Conservation (phyloP, 164 flowering plant genomes). For the Euptelea pleiosperma region DNA sequence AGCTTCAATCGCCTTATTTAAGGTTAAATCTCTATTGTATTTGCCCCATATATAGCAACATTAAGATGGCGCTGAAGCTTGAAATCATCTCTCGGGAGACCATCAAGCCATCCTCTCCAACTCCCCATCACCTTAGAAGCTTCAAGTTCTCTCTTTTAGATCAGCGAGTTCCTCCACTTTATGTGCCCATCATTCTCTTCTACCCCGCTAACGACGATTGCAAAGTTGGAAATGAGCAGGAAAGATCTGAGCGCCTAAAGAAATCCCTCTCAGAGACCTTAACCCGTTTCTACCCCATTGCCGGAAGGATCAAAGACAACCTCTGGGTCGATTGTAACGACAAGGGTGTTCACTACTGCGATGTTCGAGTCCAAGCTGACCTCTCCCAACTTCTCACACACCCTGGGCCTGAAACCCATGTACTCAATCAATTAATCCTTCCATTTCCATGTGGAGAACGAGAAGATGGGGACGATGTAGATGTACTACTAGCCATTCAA, state of each 20-base stretch:
- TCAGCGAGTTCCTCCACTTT: neutral
- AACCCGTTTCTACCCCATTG: conserved; percentile 7
- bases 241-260: neutral
- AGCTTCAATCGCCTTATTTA: no score
- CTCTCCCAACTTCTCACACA: conserved; percentile 7
- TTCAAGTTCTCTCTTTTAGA: neutral
- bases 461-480: neutral
- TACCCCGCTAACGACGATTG: neutral
- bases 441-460: neutral
- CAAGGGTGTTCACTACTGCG: conserved; percentile 4
- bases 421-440: neutral
- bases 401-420: neutral
- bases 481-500: conserved; percentile 16
- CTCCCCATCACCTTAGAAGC: neutral
- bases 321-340: neutral
- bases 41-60: no score
- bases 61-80: no score
- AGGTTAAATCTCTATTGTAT: no score
- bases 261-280: conserved; percentile 9
- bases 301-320: conserved; percentile 4
- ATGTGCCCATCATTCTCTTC: neutral
- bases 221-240: neutral
- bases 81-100: no score
- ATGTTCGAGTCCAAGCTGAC: neutral
- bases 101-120: no score